Base-by-base conservation (phyloP, 2,329 filamentous ascomycete genomes). In the Colletotrichum echinochloae region DNA sequence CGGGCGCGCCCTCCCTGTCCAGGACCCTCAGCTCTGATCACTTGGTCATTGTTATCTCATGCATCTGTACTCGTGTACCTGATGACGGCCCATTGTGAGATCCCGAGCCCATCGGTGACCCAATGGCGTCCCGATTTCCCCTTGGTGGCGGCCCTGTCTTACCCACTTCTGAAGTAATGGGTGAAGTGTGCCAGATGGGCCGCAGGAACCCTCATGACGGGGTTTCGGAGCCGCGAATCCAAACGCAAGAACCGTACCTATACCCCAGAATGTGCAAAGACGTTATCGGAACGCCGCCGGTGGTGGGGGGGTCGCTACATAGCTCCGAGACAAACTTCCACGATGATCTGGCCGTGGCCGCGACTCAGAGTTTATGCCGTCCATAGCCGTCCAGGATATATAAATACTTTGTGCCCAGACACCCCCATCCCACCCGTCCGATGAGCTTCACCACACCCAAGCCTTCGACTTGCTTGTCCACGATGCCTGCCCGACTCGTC, bases 41-140 rank as follows among this genome's bases (percentile, higher is more conserved):
- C 52, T 30, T 23, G 57, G 64, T 67, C 64, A 71, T 63, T 63
- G 18, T 71, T 68, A 71, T 68, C 64, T 71, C 64, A 67, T 35
- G 52, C 49, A 70, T 67, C 64, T 33, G 33, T 54, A 61, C 41
- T 59, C 57, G 63, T 46, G 64, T 44, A 20, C 55, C 51, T 44
- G 35, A 35, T 59, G 56, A 33, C 37, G 64, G 35, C 20, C n/a
- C 37, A 44, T 37, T 59, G 44, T 26, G 51, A 54, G 67, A 62
- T 49, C 55, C 49, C 12, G 23, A 60, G 39, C 41, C 28, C 41
- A 41, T 54, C 35, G 37, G 46, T 8, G 64, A 52, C 54, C 64
- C 68, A 71, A 20, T 41, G 5, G 33, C 12, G 16, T 46, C 44
- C 39, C 16, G 33, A 30, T 54, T 41, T 18, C 30, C 33, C 54